Base-by-base conservation (phyloP, 805 yeast species). In the Hanseniaspora singularis region DNA sequence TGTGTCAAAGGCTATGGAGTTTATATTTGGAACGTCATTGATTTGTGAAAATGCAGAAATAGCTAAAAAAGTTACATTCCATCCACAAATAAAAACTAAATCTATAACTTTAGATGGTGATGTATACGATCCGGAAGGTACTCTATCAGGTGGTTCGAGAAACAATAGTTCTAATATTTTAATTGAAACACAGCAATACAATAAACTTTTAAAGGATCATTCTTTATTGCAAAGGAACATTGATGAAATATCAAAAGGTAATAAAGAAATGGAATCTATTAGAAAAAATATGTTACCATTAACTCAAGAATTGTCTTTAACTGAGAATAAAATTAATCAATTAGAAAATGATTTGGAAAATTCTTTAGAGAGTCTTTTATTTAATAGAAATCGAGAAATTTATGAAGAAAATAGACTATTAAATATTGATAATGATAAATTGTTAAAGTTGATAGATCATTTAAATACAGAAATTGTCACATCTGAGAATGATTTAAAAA, bases 21-120 rank as follows among this genome's bases (percentile, higher is more conserved):
- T 76, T 54, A 85, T 89, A 19, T 92, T 92, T 64, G 98, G 98
- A 14, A 69, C 76, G 19, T 83, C 94, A n/a, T 73, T 94, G 37
- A 73, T 92, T 19, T 92, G 98, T 64, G 66, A 76, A 16, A 94
- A 87, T 62, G 83, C 95, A 0, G 80, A 81, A 14, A 78, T 94
- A 0, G 97, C 98, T 0, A 81, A 88, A 54, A 69, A 71, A 40
- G 81, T 92, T n/a, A 85, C 96, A 0, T 86, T 87, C 60, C 78
- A 88, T 59, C 92, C 89, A 0, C 72, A 76, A 46, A 77, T 89
- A 14, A 71, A 85, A 52, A 71, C 88, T 0, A 77, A 87, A 55
- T 79, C 94, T 26, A 86, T 94, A 14, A 92, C 99, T 0, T 61
- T 83, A 28, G 88, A 87, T 46, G 99, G 98, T 43, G 98, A 92